phyloP scores from a whole-genome alignment of 768 basidiomycete species.

The Panaeolus cyanescens region DNA sequence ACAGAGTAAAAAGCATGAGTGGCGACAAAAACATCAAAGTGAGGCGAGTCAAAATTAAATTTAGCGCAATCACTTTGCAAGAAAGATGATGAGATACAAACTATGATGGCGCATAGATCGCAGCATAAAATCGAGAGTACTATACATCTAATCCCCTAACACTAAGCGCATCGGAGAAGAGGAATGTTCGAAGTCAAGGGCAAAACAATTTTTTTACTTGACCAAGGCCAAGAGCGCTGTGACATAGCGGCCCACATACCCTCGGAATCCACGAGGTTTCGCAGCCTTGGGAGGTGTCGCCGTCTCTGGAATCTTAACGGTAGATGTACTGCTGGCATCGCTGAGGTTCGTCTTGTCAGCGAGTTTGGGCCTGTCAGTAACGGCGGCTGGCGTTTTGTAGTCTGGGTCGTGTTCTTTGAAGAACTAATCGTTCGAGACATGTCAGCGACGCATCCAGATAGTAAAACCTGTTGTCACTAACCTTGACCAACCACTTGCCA shows the following conservation, averaged over 20 bases:
- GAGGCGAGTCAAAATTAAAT: slow-evolving; percentile 1
- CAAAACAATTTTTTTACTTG: slow-evolving; percentile 16
- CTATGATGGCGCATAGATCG: slow-evolving; percentile 1
- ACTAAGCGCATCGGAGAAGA: background rate
- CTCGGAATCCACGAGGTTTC: slow-evolving; percentile 19
- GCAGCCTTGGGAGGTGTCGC: slow-evolving; percentile 8
- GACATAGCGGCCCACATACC: slow-evolving; percentile 24
- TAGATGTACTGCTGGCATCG: slow-evolving; percentile 25
- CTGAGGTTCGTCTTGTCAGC: slow-evolving; percentile 21
- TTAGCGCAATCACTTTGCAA: background rate
- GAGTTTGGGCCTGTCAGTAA: slow-evolving; percentile 12
- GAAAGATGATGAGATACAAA: background rate
- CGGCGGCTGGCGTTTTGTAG: slow-evolving; percentile 6
- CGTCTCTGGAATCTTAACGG: slow-evolving; percentile 15
- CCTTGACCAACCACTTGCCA: slow-evolving; percentile 57
- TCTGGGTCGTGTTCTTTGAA: slow-evolving; percentile 38
- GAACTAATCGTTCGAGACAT: slow-evolving; percentile 30
- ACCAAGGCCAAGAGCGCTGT: slow-evolving; percentile 23
- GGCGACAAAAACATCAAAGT: background rate
- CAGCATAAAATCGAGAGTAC: background rate
- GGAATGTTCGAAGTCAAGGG: background rate
- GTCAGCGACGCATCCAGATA: background rate
- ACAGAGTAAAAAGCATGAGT: background rate
- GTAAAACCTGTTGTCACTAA: slow-evolving; percentile 20
- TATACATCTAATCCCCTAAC: background rate